A percentile compares a stretch with the other conserved stretches of the same genome.
These are phyloP conservation scores for Penicillium olsonii DNA, from an alignment of 2,329 filamentous ascomycete genomes.

Conservation along the genomic window DNA sequence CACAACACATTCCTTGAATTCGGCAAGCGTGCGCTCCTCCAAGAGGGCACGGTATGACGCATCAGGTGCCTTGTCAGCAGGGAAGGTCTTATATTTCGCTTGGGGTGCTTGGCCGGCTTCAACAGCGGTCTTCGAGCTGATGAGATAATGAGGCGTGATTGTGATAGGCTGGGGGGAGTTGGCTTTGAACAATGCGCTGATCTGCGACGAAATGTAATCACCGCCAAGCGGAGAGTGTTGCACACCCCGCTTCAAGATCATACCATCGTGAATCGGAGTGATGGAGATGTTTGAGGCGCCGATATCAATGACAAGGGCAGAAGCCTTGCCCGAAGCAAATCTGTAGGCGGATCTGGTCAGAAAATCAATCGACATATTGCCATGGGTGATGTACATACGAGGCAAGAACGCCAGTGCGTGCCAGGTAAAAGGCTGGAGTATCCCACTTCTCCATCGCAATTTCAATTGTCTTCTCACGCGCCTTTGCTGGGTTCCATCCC, in stretches of 20 bases:
- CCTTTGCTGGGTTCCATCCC: constrained; percentile 85
- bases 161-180: constrained; percentile 69
- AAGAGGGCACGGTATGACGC: constrained; percentile 79
- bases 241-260: constrained; percentile 88
- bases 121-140: constrained; percentile 83
- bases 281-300: constrained; percentile 87
- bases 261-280: constrained; percentile 88
- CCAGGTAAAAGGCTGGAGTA: constrained; percentile 90
- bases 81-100: constrained; percentile 72
- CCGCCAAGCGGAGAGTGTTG: constrained; percentile 84
- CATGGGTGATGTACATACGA: constrained; percentile 53
- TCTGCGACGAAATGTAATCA: constrained; percentile 85
- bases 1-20: constrained; percentile 97
- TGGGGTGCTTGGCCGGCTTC: constrained; percentile 81
- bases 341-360: constrained; percentile 31
- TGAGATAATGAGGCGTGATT: constrained; percentile 80
- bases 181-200: constrained; percentile 75
- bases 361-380: neutral
- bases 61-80: constrained; percentile 56
- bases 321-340: constrained; percentile 90
- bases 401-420: constrained; percentile 82
- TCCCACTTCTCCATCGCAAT: constrained; percentile 98
- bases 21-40: constrained; percentile 88
- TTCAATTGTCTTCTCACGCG: constrained; percentile 91
- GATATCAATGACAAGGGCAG: constrained; percentile 87